Percentiles rank a stretch among this genome's conserved stretches.
Evolutionary conservation across 257 asterid genomes (phyloP).

Genomic region (Paraleonurus japonicus): DNA sequence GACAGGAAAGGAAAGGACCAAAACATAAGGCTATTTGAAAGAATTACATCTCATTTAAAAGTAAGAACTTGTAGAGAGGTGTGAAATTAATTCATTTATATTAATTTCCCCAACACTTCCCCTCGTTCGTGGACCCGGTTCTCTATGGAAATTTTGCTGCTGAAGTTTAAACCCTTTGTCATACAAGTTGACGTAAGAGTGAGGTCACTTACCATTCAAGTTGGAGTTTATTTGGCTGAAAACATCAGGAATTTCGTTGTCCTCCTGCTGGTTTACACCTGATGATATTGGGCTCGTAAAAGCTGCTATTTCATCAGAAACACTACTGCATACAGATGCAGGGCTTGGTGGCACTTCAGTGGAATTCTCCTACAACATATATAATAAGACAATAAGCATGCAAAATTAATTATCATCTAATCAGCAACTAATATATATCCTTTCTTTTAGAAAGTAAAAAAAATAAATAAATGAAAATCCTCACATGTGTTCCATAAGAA

Average conservation of each 20-base stretch:
- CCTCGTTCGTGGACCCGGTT: too few relatives aligned
- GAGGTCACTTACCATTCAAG: conserved; percentile 59
- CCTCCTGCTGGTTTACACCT: conserved; percentile 54
- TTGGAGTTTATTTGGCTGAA: conserved; percentile 81
- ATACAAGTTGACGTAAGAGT: background rate
- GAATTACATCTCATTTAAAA: too few relatives aligned
- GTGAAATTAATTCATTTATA: too few relatives aligned
- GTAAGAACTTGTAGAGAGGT: too few relatives aligned
- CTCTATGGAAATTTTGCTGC: background rate
- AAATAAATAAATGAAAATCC: conserved; percentile 26
- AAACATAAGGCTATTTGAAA: conserved; percentile 12
- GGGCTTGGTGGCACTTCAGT: conserved; percentile 99
- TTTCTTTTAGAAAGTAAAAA: background rate
- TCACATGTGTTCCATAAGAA: conserved; percentile 58
- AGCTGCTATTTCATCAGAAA: conserved; percentile 61
- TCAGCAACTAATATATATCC: background rate
- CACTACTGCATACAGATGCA: conserved; percentile 91
- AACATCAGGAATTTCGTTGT: conserved; percentile 53
- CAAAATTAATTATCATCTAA: conserved; percentile 3
- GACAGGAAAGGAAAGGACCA: conserved; percentile 4
- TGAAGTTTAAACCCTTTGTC: background rate
- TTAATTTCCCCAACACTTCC: too few relatives aligned
- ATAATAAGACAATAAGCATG: background rate
- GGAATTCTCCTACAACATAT: conserved; percentile 64
- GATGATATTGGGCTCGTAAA: conserved; percentile 60